Conservation (phyloP, 148 eudicot genomes). For the Chenopodium quinoa region DNA sequence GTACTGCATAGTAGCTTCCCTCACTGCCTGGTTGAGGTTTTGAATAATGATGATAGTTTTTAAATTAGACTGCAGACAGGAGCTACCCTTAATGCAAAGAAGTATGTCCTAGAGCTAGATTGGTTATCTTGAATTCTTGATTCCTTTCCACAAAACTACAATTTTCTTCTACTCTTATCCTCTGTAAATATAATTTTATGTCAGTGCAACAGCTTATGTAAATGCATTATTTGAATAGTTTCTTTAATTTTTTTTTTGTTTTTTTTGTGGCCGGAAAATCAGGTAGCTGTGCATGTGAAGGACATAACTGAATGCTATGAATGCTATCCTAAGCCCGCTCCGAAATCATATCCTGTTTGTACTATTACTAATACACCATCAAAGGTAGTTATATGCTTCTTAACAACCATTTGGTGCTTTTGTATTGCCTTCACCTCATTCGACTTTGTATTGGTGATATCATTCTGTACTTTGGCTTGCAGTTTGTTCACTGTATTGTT, state of each 20-base stretch:
- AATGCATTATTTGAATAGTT: neutral
- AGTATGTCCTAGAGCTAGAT: neutral
- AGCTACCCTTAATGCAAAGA: neutral
- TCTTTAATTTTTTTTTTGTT: neutral
- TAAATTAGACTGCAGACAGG: neutral
- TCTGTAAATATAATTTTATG: neutral
- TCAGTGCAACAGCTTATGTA: neutral
- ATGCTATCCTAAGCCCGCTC: conserved; percentile 96
- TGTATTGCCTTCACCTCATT: neutral
- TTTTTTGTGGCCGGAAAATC: conserved; percentile 20
- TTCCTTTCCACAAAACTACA: neutral
- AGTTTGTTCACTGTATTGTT: conserved; percentile 99
- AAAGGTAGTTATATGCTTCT: conserved; percentile 51
- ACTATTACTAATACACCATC: conserved; percentile 99
- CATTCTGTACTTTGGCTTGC: conserved; percentile 32
- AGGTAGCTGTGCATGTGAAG: conserved; percentile 96
- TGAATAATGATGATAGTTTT: neutral
- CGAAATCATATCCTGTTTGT: conserved; percentile 94
- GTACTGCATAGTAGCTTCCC: neutral
- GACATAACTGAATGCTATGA: conserved; percentile 91
- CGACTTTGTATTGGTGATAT: neutral
- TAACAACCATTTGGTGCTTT: neutral
- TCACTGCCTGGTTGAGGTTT: neutral
- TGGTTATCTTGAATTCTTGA: neutral
- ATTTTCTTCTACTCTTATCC: too few relatives aligned